Base-by-base conservation (phyloP, 768 basidiomycete genomes). In the Tylopilus subfusipes region DNA sequence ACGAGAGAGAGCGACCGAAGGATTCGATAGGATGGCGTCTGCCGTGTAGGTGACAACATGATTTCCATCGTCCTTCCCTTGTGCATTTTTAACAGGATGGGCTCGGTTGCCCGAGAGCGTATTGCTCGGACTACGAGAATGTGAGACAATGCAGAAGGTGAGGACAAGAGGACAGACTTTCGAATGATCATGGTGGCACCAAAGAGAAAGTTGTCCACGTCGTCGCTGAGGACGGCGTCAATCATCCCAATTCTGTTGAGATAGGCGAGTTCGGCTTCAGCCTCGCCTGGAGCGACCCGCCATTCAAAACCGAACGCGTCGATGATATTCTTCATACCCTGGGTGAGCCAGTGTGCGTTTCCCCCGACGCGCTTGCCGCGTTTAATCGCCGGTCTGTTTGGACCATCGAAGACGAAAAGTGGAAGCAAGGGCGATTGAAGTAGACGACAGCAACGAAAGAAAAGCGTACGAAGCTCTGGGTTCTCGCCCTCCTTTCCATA, bases 361-460 rank as follows among this genome's bases (percentile, higher is more conserved):
- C 79, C 80, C 36, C 82, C 80, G 29, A 90, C 82, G 36, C 80
- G 79, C 72, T 89, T 90, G 2, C 85, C 86, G 33, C 89, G 80
- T 73, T 97, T 97, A 59, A 87, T 69, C 21, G 82, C 80, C 4
- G 93, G 93, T 56, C 94, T 81, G 56, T 85, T 81, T 0, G 90
- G 89, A 0, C 93, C 93, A 70, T 97, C 93, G 65, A 96, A 97
- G 5, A 96, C 90, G 68, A 96, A 95, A 13, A 97, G 78, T 0
- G 92, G 92, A 12, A 93, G 78, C 59, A 96, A 84, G 0, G 93
- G 92, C 6, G 84, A 78, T 52, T 78, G 81, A 69, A 90, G 82
- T 3, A 97, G 79, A 22, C 82, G 82, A 36, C 86, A 83, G 68
- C 91, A 92, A 42, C 90, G 87, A 70, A 93, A 95, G 75, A 94